Evolutionary conservation across 2,329 filamentous ascomycete genomes (phyloP).

Genomic region (Xylaria sp.): DNA sequence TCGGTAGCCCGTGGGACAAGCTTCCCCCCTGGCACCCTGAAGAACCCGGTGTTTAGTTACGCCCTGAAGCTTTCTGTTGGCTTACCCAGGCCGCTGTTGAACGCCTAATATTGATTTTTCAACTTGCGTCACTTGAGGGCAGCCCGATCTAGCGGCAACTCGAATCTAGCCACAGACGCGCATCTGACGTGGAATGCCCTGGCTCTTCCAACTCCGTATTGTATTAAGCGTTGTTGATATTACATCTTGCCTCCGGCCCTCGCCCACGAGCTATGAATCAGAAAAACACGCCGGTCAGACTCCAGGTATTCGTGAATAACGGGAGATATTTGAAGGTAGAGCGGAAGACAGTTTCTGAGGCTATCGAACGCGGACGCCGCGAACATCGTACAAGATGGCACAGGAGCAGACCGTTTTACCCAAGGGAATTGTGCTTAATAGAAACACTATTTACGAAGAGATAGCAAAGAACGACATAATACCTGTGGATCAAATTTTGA

Average conservation of each 20-base stretch:
- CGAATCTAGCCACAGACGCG: neutral
- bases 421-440: conserved; percentile 63
- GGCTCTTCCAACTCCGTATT: neutral
- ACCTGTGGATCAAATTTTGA: conserved; percentile 58
- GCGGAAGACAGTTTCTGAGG: conserved; percentile 11
- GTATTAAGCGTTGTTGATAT: conserved; percentile 6
- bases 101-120: neutral
- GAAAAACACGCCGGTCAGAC: conserved; percentile 17
- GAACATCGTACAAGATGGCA: conserved; percentile 40
- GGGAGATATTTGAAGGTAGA: conserved; percentile 23
- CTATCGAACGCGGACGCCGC: conserved; percentile 16
- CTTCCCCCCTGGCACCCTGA: neutral
- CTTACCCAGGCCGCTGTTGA: neutral
- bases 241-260: conserved; percentile 1
- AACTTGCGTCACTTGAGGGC: neutral
- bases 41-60: neutral
- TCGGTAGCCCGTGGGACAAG: neutral
- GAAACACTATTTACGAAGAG: conserved; percentile 56
- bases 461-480: conserved; percentile 58
- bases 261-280: conserved; percentile 28
- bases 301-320: conserved; percentile 25
- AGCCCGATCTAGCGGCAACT: neutral
- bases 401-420: conserved; percentile 53
- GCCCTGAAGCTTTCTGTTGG: neutral
- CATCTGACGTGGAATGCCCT: conserved; percentile 2